Evolutionary conservation across 345 rosid species (phyloP), one percentile per base, ranked within the genome.

Genomic region (Eucalyptus erythrocorys): DNA sequence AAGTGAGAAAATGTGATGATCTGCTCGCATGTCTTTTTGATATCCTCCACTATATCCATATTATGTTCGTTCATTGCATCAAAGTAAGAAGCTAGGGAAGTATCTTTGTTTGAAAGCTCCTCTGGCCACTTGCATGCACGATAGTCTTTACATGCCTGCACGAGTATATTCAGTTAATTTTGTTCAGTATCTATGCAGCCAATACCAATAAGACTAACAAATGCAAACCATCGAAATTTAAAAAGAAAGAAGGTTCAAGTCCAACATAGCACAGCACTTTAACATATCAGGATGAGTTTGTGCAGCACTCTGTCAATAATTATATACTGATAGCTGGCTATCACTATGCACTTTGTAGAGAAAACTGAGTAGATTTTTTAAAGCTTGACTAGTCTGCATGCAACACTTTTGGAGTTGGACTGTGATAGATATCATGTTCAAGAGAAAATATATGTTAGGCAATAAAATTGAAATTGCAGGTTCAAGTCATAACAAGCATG

Each of bases 1-100:
- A 95, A 95, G 91, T 95, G 97, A 85, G 97, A 94, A 87, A 95
- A 94, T 47, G 96, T 91, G 86, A 95, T 93, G 66, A 95, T 91
- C 61, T 94, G 94, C 76, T 88, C 86, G 53, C 95, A 93, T 9
- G 89, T 89, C 68, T 87, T 91, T 90, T 88, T 90, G 85, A 95
- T 92, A 88, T 87, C 89, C 86, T 93, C 80, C 59, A 92, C 89
- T 16, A 30, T 61, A 59, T 91, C 92, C 37, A 87, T 89, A 84
- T 95, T 92, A 51, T 87, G 88, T 51, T 92, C 91, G 85, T 95
- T 95, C 92, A 94, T 91, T 7, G 90, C 91, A 91, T 95, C 97
- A 87, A 95, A 95, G 88, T 91, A 93, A 24, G 88, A 45, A 88
- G 97, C 92, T 86, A 95, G 96, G 64, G 95, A 93, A 48, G 88